Evolutionary conservation across 352 stramenopile species (phyloP), one percentile per base, ranked within the genome.

Genomic region (Pythium rishiriense): DNA sequence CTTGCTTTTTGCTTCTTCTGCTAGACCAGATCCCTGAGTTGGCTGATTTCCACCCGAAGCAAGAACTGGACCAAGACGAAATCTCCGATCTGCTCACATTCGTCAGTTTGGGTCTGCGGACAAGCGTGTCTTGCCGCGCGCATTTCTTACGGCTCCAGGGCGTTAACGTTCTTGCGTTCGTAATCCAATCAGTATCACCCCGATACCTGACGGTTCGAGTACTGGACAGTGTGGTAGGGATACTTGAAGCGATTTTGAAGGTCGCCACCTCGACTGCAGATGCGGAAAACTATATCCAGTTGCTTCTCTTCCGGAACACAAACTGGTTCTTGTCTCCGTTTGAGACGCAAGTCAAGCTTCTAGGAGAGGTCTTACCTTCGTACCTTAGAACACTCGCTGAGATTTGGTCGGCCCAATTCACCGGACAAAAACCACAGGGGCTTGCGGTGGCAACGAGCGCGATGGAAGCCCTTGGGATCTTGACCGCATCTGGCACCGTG

Each of bases 291-390:
- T 82, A 75, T 49, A 81, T 93, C 21, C 75, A 87, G 31, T 57
- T 83, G 1, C 62, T 93, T n/a, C 67, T 95, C 3, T 91, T 91
- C 33, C 79, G 85, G 47, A 93, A 91, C 39, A 81, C 74, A 15
- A 92, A 74, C 42, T 95, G 87, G 87, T 95, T 92, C 69, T 62
- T 88, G 2, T 74, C 81, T 28, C 84, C 83, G 17, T 93, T 86
- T 57, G 81, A 88, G 6, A 93, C 84, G 7, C 87, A 95, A 76
- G 58, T 74, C 3, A 88, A 86, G 42, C 62, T 95, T 6, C 58
- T 93, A 0, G 69, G 72, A 28, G 77, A 88, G 19, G 65, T 89
- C 10, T 48, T 93, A 15, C 83, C 85, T 14, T 71, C 63, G 31
- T 93, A 91, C 57, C 47, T 91, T 14, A 58, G 76, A 55, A 64